Percentiles rank a stretch among this genome's conserved stretches.
Evolutionary conservation across 352 stramenopile species (phyloP).

Genomic region (Globisporangium spiculum): DNA sequence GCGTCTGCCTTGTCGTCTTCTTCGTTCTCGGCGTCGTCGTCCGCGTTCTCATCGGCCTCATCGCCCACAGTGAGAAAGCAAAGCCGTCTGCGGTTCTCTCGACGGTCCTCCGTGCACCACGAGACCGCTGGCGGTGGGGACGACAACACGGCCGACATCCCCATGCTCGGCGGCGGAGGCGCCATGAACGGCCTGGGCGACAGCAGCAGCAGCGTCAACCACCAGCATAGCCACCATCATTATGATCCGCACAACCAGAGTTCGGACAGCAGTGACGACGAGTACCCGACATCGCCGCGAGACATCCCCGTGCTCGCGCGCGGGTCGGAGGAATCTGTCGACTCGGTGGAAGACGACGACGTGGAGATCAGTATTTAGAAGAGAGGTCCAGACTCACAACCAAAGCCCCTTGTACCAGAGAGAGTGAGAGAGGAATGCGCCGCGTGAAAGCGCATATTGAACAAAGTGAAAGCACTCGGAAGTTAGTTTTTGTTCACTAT

Average conservation of each 20-base stretch:
- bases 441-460: not conserved
- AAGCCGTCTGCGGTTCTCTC: conserved; percentile 9
- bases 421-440: not conserved
- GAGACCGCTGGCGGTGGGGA: not conserved
- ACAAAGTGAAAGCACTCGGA: not conserved
- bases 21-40: not conserved
- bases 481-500: conserved; percentile 10
- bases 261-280: not conserved
- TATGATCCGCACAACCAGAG: not conserved
- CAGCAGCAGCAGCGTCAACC: not conserved
- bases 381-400: not conserved
- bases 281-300: conserved; percentile 7
- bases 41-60: not conserved
- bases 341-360: conserved; percentile 22
- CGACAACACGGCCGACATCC: conserved; percentile 13
- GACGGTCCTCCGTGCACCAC: conserved; percentile 5
- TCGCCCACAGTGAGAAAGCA: not conserved
- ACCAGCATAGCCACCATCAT: not conserved
- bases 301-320: conserved; percentile 23
- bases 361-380: conserved; percentile 22
- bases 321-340: conserved; percentile 18
- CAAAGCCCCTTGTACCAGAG: not conserved
- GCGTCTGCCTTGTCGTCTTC: not conserved
- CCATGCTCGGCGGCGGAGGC: conserved; percentile 12
- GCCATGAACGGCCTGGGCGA: not conserved